phyloP scores from a whole-genome alignment of 495 filamentous ascomycete genomes.

The Daldinia caldariorum region DNA sequence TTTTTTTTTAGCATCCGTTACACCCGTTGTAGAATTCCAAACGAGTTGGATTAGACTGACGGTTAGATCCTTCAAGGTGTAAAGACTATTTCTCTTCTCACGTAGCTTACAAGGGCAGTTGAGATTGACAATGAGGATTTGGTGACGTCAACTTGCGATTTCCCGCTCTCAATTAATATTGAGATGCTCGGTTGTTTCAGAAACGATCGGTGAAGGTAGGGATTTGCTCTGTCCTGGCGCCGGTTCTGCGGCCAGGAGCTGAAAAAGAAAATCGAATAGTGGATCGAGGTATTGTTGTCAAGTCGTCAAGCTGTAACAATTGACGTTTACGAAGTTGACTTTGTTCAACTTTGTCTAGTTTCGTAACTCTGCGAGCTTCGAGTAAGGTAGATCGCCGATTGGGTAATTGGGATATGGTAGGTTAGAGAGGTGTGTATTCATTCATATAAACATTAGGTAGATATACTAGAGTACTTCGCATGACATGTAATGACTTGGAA shows the following conservation, averaged over 20 bases:
- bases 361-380: slow-evolving; percentile 25
- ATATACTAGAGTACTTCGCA: slow-evolving; percentile 13
- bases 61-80: slow-evolving; percentile 11
- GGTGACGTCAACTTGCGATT: slow-evolving; percentile 39
- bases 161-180: slow-evolving; percentile 24
- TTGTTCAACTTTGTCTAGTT: slow-evolving; percentile 12
- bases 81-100: slow-evolving; percentile 1
- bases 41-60: slow-evolving; percentile 12
- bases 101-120: slow-evolving; percentile 20
- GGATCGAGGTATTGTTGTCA: slow-evolving; percentile 17
- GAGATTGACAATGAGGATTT: slow-evolving; percentile 25
- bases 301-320: slow-evolving; percentile 12
- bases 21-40: slow-evolving; percentile 4
- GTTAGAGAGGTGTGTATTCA: background rate
- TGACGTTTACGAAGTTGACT: slow-evolving; percentile 21
- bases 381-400: slow-evolving; percentile 30
- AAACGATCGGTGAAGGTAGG: slow-evolving; percentile 30
- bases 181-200: slow-evolving; percentile 32
- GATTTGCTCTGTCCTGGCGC: slow-evolving; percentile 31
- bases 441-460: background rate
- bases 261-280: slow-evolving; percentile 17
- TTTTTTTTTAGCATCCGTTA: slow-evolving; percentile 1
- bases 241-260: slow-evolving; percentile 6
- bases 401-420: background rate
- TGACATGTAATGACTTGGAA: background rate